Conservation (phyloP, 2,329 filamentous ascomycete species). For the Verruconis gallopava region DNA sequence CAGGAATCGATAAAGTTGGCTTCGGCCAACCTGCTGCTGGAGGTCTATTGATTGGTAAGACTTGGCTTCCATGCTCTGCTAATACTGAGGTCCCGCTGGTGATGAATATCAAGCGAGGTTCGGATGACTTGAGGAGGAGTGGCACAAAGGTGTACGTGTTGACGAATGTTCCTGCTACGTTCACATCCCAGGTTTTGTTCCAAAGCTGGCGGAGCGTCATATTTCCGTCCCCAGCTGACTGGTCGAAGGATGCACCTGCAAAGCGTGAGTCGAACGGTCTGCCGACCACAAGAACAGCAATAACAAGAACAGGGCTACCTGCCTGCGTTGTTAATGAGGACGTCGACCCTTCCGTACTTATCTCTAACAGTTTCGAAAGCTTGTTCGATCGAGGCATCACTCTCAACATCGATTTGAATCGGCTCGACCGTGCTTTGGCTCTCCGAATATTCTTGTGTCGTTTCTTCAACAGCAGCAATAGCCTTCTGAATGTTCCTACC, state of each 20-base stretch:
- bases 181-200: constrained; percentile 25
- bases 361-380: constrained; percentile 31
- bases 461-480: constrained; percentile 30
- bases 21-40: constrained; percentile 37
- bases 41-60: constrained; percentile 16
- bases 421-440: constrained; percentile 31
- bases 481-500: constrained; percentile 40
- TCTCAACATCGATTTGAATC: constrained; percentile 41
- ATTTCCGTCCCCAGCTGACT: constrained; percentile 17
- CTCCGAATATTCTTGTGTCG: constrained; percentile 29
- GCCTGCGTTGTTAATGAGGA: constrained; percentile 47
- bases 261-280: constrained; percentile 1
- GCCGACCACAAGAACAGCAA: neutral
- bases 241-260: constrained; percentile 33
- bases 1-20: constrained; percentile 14
- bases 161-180: constrained; percentile 27
- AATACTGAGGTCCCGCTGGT: constrained; percentile 26
- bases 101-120: constrained; percentile 29
- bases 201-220: constrained; percentile 24
- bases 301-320: too few relatives aligned
- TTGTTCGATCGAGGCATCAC: constrained; percentile 38
- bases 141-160: constrained; percentile 24
- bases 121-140: constrained; percentile 22
- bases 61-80: constrained; percentile 13
- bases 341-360: constrained; percentile 36